Evolutionary conservation across 768 basidiomycete genomes (phyloP).

Genomic region (Russula emetica): DNA sequence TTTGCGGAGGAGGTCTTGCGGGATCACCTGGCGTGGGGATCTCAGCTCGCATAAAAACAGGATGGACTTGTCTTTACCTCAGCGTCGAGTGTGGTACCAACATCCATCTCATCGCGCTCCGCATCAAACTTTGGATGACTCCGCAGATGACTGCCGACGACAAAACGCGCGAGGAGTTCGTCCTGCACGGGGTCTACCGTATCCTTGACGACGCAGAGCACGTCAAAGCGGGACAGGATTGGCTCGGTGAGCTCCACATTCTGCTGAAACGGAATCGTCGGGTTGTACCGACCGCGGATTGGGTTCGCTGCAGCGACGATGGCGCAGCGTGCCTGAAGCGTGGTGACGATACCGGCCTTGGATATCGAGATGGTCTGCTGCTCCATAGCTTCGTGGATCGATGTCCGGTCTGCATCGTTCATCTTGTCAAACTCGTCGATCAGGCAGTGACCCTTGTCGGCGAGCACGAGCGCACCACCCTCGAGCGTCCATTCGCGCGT

Average conservation of each 20-base stretch:
- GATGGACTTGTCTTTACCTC: conserved; percentile 62
- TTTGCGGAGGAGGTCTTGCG: conserved; percentile 92
- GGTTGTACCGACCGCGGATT: conserved; percentile 94
- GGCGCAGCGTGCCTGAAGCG: conserved; percentile 93
- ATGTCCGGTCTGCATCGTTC: conserved; percentile 97
- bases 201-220: conserved; percentile 97
- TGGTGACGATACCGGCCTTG: conserved; percentile 98
- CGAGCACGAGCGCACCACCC: conserved; percentile 96
- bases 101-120: conserved; percentile 86
- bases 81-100: conserved; percentile 82
- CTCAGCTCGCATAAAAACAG: conserved; percentile 1
- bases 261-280: conserved; percentile 96
- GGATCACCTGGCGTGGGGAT: conserved; percentile 67
- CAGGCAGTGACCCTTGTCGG: conserved; percentile 95
- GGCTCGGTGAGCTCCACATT: conserved; percentile 99
- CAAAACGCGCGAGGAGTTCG: conserved; percentile 92
- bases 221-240: conserved; percentile 96
- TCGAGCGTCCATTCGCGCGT: conserved; percentile 98
- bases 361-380: conserved; percentile 99
- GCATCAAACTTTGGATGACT: conserved; percentile 91
- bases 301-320: conserved; percentile 99
- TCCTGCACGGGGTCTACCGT: conserved; percentile 95
- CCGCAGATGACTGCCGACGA: conserved; percentile 93
- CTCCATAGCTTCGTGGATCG: conserved; percentile 99
- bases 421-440: conserved; percentile 99